phyloP scores from a whole-genome alignment of 768 basidiomycete species.

The Grammothele lineata region DNA sequence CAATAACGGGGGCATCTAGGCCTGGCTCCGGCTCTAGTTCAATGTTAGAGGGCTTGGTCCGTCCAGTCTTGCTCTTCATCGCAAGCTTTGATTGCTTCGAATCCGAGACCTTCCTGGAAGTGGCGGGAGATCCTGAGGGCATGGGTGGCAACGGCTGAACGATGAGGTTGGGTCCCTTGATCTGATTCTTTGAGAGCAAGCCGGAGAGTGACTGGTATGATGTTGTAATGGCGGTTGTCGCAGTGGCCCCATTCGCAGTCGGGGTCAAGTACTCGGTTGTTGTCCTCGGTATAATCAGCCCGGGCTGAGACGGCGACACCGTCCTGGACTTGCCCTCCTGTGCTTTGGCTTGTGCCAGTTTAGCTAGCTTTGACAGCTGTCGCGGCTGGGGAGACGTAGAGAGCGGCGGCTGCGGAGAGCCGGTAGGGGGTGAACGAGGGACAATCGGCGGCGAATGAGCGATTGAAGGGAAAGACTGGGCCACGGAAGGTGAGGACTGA shows the following conservation, averaged over 20 bases:
- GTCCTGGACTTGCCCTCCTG: constrained; percentile 26
- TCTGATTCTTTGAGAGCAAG: constrained; percentile 34
- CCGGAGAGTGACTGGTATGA: constrained; percentile 70
- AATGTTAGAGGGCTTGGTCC: constrained; percentile 33
- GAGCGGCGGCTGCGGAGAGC: not conserved
- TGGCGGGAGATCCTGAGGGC: not conserved
- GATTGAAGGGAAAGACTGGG: too few relatives aligned
- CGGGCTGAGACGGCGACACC: constrained; percentile 14
- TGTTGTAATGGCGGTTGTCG: constrained; percentile 80
- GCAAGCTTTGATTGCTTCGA: constrained; percentile 69
- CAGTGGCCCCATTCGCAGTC: constrained; percentile 79
- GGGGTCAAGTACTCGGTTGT: constrained; percentile 72
- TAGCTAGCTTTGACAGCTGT: constrained; percentile 65
- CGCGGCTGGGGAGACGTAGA: constrained; percentile 7
- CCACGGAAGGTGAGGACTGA: not conserved
- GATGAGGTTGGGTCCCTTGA: constrained; percentile 22
- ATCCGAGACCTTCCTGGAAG: constrained; percentile 21
- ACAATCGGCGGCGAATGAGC: not conserved
- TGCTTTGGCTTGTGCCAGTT: constrained; percentile 63
- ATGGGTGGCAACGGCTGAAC: constrained; percentile 13
- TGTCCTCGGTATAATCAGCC: constrained; percentile 36
- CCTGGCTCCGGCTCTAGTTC: constrained; percentile 37
- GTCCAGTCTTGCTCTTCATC: constrained; percentile 62
- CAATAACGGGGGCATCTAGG: constrained; percentile 26
- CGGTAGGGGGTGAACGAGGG: not conserved